Conservation (phyloP, 1,284 basidiomycete genomes). For the Anthracocystis walkeri region DNA sequence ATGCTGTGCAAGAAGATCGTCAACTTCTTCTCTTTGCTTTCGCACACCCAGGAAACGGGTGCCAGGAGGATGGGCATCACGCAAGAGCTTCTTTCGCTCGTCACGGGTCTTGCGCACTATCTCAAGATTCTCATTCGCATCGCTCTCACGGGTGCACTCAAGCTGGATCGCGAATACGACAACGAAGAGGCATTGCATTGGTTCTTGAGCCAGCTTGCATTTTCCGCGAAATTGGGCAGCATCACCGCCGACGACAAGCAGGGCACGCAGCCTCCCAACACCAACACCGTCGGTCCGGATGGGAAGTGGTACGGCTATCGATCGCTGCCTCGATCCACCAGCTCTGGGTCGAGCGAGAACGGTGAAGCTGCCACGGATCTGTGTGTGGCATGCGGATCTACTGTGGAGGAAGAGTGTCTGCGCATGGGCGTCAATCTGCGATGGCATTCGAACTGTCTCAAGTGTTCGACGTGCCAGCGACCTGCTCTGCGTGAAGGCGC, state of each 20-base stretch:
- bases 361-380: conserved; percentile 76
- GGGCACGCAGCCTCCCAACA: conserved; percentile 48
- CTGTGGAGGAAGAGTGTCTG: conserved; percentile 97
- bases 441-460: conserved; percentile 94
- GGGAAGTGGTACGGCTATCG: conserved; percentile 64
- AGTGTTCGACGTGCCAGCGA: conserved; percentile 79
- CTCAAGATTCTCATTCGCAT: conserved; percentile 99
- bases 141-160: conserved; percentile 93
- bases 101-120: conserved; percentile 97
- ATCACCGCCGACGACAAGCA: conserved; percentile 52
- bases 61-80: conserved; percentile 93
- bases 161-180: conserved; percentile 89
- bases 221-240: conserved; percentile 75
- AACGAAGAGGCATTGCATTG: conserved; percentile 85
- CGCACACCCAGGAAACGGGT: conserved; percentile 93
- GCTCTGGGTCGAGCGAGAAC: conserved; percentile 43
- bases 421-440: conserved; percentile 91
- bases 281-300: conserved; percentile 44
- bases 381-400: conserved; percentile 86
- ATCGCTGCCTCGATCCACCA: conserved; percentile 62
- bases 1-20: conserved; percentile 99
- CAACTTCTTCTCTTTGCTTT: conserved; percentile 95
- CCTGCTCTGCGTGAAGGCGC: conserved; percentile 42
- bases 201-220: conserved; percentile 91
- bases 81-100: conserved; percentile 94